Base-by-base conservation (phyloP, 257 asterid genomes). In the Solanum paucissectum region DNA sequence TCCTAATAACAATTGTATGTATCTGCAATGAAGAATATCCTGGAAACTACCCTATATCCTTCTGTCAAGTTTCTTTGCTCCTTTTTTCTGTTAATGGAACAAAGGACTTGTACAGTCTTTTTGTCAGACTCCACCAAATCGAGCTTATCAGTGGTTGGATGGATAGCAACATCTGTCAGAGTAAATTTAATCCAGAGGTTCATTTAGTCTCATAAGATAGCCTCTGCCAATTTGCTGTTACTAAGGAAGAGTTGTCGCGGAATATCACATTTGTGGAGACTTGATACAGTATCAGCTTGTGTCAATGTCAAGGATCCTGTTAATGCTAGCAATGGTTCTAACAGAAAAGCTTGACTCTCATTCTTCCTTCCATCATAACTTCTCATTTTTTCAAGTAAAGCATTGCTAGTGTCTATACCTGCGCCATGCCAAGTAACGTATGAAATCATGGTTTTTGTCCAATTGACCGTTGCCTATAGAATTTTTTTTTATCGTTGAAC, bases 351-450 rank as follows among this genome's bases (percentile, higher is more conserved):
- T 87, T 92, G 95, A 69, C 71, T 93, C 88, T 95, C 98, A 12
- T 76, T 86, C 91, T 86, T 93, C 69, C 88, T 89, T 83, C 91
- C 98, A 69, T 88, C 90, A 29, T 91, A 95, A 42, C 44, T 88
- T 85, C 93, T 91, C 91, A 96, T 93, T 90, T 92, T 97, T 75
- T 92, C 95, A 12, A 95, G 90, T 69, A 96, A 89, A 62, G 96
- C 94, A 69, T 90, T 93, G 66, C 93, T 90, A 1, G 96, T 95
- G 75, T 95, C 98, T 52, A 96, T 95, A 58, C 99, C 99, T 96
- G 95, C 55, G 25, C 36, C 16, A 84, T 34, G 32, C 84, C 37
- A 49, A 25, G 33, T 0, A 42, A 38, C 3, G 14, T 49, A 40
- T 68, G 52, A 83, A 66, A 60, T 49, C n/a, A 27, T 85, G 36